Evolutionary conservation across 257 asterid genomes (phyloP).

Genomic region (Penstemon eatonii): DNA sequence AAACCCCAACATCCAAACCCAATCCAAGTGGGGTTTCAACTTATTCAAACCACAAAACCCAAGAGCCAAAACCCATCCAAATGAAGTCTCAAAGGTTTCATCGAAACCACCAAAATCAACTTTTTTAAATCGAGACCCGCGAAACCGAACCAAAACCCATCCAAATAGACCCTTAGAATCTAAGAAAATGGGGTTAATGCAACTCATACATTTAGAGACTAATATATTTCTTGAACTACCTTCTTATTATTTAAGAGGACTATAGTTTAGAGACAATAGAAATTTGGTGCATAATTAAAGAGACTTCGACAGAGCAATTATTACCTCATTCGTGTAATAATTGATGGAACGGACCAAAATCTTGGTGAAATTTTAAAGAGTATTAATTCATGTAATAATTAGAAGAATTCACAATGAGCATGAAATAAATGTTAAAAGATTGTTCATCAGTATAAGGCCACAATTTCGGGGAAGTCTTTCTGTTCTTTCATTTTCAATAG

Average conservation of each 20-base stretch:
- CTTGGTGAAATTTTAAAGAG: constrained; percentile 48
- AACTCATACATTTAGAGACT: background rate
- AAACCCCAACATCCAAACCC: too few species aligned
- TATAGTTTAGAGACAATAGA: constrained; percentile 1
- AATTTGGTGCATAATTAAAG: constrained; percentile 26
- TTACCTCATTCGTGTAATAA: constrained; percentile 35
- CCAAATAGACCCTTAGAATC: too few species aligned
- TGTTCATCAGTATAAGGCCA: constrained; percentile 6
- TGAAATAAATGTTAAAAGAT: constrained; percentile 28
- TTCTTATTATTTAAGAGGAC: background rate
- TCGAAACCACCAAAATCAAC: too few species aligned
- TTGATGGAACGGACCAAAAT: constrained; percentile 50
- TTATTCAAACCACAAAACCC: too few species aligned
- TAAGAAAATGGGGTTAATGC: too few species aligned
- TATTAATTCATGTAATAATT: constrained; percentile 36
- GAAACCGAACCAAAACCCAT: too few species aligned
- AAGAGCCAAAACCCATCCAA: too few species aligned
- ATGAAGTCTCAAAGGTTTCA: too few species aligned
- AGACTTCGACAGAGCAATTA: constrained; percentile 26
- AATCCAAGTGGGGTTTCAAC: too few species aligned
- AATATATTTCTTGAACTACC: background rate
- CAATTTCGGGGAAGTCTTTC: constrained; percentile 16
- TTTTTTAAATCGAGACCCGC: too few species aligned
- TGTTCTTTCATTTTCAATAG: constrained; percentile 27
- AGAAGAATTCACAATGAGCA: constrained; percentile 13